These are phyloP conservation scores for Rhizopus stolonifer DNA, from an alignment of 371 early-diverging fungal genomes.

Conservation along the genomic window DNA sequence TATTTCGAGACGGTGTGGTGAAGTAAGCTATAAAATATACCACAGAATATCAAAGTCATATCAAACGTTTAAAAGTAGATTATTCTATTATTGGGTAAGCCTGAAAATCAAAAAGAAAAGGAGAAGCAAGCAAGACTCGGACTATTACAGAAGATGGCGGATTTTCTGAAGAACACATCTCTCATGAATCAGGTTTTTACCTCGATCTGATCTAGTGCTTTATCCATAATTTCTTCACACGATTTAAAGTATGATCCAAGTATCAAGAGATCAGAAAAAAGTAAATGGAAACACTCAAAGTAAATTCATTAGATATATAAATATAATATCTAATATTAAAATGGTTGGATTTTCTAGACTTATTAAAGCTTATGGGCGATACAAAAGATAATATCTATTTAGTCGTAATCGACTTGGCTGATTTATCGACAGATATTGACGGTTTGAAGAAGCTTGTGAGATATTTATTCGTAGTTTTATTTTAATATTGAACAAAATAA, in stretches of 20 bases:
- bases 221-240: background rate
- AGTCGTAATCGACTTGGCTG: constrained; percentile 21
- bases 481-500: background rate
- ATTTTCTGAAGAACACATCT: constrained; percentile 3
- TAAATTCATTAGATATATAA: constrained; percentile 2
- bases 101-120: background rate
- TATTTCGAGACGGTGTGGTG: background rate
- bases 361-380: background rate
- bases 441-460: constrained; percentile 5
- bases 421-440: constrained; percentile 9
- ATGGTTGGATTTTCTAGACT: background rate
- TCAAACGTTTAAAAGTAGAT: background rate
- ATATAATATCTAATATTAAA: background rate
- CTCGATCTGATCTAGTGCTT: background rate
- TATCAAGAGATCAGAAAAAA: background rate
- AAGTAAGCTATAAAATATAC: background rate
- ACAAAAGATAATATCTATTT: constrained; percentile 10
- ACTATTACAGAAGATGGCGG: background rate
- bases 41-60: background rate
- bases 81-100: background rate
- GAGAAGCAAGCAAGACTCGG: background rate
- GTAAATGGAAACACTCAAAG: constrained; percentile 3
- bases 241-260: background rate
- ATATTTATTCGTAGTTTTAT: background rate
- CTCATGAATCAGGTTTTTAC: constrained; percentile 1